Percentiles rank a stretch among this genome's conserved stretches.
These are phyloP conservation scores for Calonectria crousiana DNA, from an alignment of 2,329 filamentous ascomycete species.

Conservation along the genomic window DNA sequence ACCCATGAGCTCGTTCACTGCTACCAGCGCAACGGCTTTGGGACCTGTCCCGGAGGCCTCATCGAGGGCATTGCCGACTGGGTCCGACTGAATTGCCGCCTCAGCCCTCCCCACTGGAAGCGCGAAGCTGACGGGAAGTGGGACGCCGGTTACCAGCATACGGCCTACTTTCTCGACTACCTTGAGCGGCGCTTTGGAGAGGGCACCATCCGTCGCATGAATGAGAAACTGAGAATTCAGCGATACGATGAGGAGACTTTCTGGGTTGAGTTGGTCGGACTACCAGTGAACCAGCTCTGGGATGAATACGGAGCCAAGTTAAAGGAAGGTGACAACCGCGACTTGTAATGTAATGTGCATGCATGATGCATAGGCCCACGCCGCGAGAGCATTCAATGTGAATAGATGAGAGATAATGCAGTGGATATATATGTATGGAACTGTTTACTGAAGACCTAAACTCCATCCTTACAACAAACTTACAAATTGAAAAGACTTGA, in stretches of 20 bases:
- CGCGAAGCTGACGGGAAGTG: conserved; percentile 70
- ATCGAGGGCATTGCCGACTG: conserved; percentile 95
- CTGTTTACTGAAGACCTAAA: conserved; percentile 21
- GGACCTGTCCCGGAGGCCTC: conserved; percentile 77
- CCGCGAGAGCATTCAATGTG: not conserved
- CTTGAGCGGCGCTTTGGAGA: conserved; percentile 76
- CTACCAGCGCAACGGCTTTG: conserved; percentile 81
- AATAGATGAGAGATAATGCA: conserved; percentile 16
- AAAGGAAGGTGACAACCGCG: conserved; percentile 15
- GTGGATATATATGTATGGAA: conserved; percentile 42
- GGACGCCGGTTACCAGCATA: conserved; percentile 92
- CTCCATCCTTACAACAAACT: conserved; percentile 32
- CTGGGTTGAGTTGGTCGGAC: conserved; percentile 77
- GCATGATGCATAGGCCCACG: not conserved
- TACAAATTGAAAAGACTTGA: conserved; percentile 6
- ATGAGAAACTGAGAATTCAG: conserved; percentile 73
- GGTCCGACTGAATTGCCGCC: conserved; percentile 80
- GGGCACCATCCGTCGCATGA: conserved; percentile 72
- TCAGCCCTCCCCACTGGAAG: conserved; percentile 89
- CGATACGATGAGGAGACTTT: conserved; percentile 75
- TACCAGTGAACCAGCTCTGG: conserved; percentile 78
- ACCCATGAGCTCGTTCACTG: conserved; percentile 96
- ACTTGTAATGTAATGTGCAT: not conserved
- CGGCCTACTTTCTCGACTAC: conserved; percentile 91
- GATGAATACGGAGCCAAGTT: conserved; percentile 70